Percentiles rank a stretch among this genome's conserved stretches.
These are phyloP conservation scores for Heritiera fomes DNA, from an alignment of 345 rosid species.

Conservation along the genomic window DNA sequence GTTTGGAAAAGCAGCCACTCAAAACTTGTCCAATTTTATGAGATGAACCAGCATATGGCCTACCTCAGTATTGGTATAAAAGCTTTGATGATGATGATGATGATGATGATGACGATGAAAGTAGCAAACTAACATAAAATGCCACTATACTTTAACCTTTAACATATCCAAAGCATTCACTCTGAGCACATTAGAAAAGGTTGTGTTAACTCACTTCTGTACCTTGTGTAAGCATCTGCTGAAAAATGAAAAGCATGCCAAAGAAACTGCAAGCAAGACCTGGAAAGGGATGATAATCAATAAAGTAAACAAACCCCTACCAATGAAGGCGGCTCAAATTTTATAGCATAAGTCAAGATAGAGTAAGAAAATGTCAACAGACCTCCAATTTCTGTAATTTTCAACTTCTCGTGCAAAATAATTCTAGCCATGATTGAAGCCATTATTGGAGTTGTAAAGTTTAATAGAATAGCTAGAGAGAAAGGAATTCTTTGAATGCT, in stretches of 20 bases:
- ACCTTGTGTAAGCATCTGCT: constrained; percentile 81
- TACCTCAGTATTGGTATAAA: too few relatives aligned
- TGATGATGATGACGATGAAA: too few relatives aligned
- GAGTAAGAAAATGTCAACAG: constrained; percentile 11
- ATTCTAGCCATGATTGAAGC: constrained; percentile 79
- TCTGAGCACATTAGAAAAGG: constrained; percentile 33
- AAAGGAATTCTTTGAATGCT: constrained; percentile 83
- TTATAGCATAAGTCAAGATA: constrained; percentile 17
- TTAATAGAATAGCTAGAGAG: constrained; percentile 70
- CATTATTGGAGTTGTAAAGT: constrained; percentile 76
- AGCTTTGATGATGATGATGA: too few relatives aligned
- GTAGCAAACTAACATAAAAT: background rate
- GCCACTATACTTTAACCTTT: background rate
- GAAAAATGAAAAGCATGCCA: constrained; percentile 80
- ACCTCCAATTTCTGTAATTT: constrained; percentile 81
- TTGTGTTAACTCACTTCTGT: constrained; percentile 80
- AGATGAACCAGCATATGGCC: too few relatives aligned
- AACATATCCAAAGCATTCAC: constrained; percentile 10
- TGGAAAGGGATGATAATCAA: constrained; percentile 36
- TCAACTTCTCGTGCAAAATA: constrained; percentile 71
- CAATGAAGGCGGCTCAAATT: constrained; percentile 15
- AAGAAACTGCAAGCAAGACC: constrained; percentile 93
- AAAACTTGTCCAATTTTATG: too few relatives aligned
- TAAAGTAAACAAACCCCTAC: constrained; percentile 23
- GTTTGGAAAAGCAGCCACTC: too few relatives aligned